phyloP scores from a whole-genome alignment of 2,329 filamentous ascomycete species.

The Fusarium musae region DNA sequence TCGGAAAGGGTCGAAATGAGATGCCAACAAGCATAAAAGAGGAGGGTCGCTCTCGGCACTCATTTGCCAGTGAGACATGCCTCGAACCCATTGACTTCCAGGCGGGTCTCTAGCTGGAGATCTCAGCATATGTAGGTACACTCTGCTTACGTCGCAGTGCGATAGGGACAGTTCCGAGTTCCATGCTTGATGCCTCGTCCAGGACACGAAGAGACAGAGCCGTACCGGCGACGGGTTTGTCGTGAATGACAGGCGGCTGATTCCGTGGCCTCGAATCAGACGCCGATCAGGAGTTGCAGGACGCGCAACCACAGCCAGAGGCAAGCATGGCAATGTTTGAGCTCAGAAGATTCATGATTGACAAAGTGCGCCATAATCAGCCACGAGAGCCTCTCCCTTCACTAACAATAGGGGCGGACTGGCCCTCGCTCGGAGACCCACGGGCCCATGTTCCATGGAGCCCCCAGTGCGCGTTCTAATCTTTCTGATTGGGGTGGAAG shows the following conservation, averaged over 20 bases:
- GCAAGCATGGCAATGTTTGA: slow-evolving; percentile 21
- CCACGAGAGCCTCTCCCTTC: slow-evolving; percentile 34
- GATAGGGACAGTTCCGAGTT: slow-evolving; percentile 27
- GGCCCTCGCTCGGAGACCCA: slow-evolving; percentile 36
- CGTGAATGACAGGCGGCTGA: slow-evolving; percentile 21
- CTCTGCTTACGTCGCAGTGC: not conserved
- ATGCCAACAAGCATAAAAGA: slow-evolving; percentile 25
- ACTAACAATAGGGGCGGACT: slow-evolving; percentile 38
- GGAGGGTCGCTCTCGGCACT: slow-evolving; percentile 25
- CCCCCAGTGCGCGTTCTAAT: slow-evolving; percentile 19
- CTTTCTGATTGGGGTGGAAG: slow-evolving; percentile 34
- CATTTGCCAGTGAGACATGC: slow-evolving; percentile 31
- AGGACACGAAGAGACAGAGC: slow-evolving; percentile 16
- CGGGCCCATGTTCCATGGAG: slow-evolving; percentile 24
- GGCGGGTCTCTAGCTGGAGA: not conserved
- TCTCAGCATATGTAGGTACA: not conserved
- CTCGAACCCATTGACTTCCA: slow-evolving; percentile 19
- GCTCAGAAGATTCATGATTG: slow-evolving; percentile 16
- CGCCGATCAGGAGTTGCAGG: slow-evolving; percentile 41
- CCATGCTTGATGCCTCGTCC: not conserved
- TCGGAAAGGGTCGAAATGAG: slow-evolving; percentile 21
- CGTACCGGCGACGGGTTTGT: slow-evolving; percentile 6
- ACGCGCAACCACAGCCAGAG: slow-evolving; percentile 39
- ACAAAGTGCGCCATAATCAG: slow-evolving; percentile 17
- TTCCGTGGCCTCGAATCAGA: slow-evolving; percentile 14